Evolutionary conservation across 179 eudicot species (phyloP).

Genomic region (Beta lomatogona): DNA sequence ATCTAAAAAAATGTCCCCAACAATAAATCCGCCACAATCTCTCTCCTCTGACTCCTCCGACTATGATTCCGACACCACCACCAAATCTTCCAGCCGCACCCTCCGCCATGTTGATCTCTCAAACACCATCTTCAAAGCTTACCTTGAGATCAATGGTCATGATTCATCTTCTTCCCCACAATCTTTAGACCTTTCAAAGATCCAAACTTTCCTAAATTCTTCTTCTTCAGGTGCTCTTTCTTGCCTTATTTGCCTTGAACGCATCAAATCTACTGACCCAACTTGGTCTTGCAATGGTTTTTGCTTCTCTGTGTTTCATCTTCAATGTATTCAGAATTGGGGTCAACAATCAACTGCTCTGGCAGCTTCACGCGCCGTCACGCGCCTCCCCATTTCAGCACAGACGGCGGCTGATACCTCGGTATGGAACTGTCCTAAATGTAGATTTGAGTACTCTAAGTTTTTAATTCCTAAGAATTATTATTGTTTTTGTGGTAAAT

Average conservation of each 20-base stretch:
- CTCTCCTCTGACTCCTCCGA: slow-evolving; percentile 46
- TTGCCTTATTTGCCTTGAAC: slow-evolving; percentile 96
- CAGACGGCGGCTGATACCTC: slow-evolving; percentile 44
- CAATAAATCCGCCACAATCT: slow-evolving; percentile 27
- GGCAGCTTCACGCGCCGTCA: slow-evolving; percentile 64
- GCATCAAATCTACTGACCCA: slow-evolving; percentile 72
- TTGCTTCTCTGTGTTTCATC: slow-evolving; percentile 87
- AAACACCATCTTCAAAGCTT: slow-evolving; percentile 75
- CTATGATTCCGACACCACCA: slow-evolving; percentile 43
- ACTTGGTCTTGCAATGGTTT: slow-evolving; percentile 87
- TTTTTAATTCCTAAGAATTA: slow-evolving; percentile 66
- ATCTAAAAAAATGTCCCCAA: slow-evolving; percentile 37
- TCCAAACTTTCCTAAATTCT: slow-evolving; percentile 82
- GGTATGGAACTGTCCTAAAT: slow-evolving; percentile 88
- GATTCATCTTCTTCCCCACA: slow-evolving; percentile 30
- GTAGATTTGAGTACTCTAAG: slow-evolving; percentile 75
- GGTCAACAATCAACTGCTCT: slow-evolving; percentile 70
- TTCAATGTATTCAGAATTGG: slow-evolving; percentile 90
- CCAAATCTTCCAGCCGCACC: slow-evolving; percentile 30
- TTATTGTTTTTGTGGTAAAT: slow-evolving; percentile 77
- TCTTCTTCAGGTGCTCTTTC: slow-evolving; percentile 92
- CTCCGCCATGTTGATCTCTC: slow-evolving; percentile 73
- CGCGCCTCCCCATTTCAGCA: slow-evolving; percentile 59
- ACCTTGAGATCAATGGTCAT: slow-evolving; percentile 51
- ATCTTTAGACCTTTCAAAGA: slow-evolving; percentile 69